Percentiles rank a stretch among this genome's conserved stretches.
These are phyloP conservation scores for Fragosphaeria purpurea DNA, from an alignment of 2,329 filamentous ascomycete genomes.

Conservation along the genomic window DNA sequence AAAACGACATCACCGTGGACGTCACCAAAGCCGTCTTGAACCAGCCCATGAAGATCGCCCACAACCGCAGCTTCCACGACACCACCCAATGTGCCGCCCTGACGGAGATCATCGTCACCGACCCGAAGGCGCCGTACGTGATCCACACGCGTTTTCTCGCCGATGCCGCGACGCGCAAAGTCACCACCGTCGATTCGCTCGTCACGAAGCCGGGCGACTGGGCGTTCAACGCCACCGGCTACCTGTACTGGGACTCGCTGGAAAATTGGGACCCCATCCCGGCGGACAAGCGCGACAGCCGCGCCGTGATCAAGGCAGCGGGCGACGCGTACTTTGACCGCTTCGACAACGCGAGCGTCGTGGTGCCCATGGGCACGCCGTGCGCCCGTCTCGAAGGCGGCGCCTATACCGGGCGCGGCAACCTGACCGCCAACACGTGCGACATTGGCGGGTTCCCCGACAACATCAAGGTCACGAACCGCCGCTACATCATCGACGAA, in stretches of 20 bases:
- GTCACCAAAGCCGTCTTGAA: constrained; percentile 15
- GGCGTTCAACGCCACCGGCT: constrained; percentile 20
- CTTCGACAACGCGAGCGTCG: constrained; percentile 16
- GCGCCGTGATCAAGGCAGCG: constrained; percentile 19
- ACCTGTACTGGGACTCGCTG: constrained; percentile 14
- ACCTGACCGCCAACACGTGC: constrained; percentile 13
- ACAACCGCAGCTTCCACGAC: constrained; percentile 15
- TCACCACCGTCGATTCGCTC: constrained; percentile 6
- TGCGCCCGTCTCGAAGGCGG: constrained; percentile 20
- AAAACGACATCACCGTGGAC: constrained; percentile 15
- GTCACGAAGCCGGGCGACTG: constrained; percentile 19
- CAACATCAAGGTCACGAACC: constrained; percentile 15
- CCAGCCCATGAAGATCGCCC: constrained; percentile 14
- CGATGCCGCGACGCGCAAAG: constrained; percentile 6
- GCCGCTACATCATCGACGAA: constrained; percentile 23
- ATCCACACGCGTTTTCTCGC: constrained; percentile 11
- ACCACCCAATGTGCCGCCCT: constrained; percentile 15
- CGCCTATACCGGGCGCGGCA: constrained; percentile 13
- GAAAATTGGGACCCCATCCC: constrained; percentile 17
- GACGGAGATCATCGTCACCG: constrained; percentile 12
- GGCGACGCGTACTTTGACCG: constrained; percentile 20
- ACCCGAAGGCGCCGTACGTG: constrained; percentile 13
- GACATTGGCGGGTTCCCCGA: constrained; percentile 17
- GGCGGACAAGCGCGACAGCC: constrained; percentile 14
- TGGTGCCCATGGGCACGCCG: constrained; percentile 18